Percentiles rank a stretch among this genome's conserved stretches.
phyloP scores from a whole-genome alignment of 352 stramenopile genomes.

The Pythium rishiriense region DNA sequence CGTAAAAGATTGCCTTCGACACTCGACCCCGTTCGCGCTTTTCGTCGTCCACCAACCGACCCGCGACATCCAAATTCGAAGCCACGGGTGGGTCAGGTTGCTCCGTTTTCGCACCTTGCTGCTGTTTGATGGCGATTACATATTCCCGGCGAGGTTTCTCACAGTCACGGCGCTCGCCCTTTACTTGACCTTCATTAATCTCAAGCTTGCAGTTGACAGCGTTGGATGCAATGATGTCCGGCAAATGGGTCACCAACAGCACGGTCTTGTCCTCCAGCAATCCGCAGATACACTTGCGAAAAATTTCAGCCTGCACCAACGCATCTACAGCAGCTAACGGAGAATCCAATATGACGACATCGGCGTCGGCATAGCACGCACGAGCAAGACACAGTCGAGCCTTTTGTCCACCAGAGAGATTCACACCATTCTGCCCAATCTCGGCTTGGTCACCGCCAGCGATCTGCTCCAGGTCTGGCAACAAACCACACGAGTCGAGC shows the following conservation, averaged over 20 bases:
- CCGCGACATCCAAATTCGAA: background rate
- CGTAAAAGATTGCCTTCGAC: slow-evolving; percentile 33
- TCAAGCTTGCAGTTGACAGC: slow-evolving; percentile 1
- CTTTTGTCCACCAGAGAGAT: slow-evolving; percentile 91
- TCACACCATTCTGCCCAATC: slow-evolving; percentile 96
- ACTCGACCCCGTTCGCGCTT: slow-evolving; percentile 40
- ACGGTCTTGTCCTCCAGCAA: slow-evolving; percentile 24
- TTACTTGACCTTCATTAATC: background rate
- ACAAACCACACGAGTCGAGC: slow-evolving; percentile 78
- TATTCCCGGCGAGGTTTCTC: background rate
- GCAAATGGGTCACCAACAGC: slow-evolving; percentile 13
- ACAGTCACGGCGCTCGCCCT: background rate
- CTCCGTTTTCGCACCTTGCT: background rate
- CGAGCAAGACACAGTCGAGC: slow-evolving; percentile 54
- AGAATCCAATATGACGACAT: slow-evolving; percentile 91
- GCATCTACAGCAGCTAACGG: slow-evolving; percentile 93
- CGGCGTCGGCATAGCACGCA: slow-evolving; percentile 68
- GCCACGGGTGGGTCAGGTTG: background rate
- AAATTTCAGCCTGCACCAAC: slow-evolving; percentile 91
- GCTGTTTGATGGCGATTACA: background rate
- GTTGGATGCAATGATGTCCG: slow-evolving; percentile 21
- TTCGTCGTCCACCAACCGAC: slow-evolving; percentile 42
- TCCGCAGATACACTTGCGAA: slow-evolving; percentile 53
- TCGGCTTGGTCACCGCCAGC: slow-evolving; percentile 89
- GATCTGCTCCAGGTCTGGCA: slow-evolving; percentile 85